These are phyloP conservation scores for Chimonanthus praecox DNA, from an alignment of 164 flowering plant species.

Conservation along the genomic window DNA sequence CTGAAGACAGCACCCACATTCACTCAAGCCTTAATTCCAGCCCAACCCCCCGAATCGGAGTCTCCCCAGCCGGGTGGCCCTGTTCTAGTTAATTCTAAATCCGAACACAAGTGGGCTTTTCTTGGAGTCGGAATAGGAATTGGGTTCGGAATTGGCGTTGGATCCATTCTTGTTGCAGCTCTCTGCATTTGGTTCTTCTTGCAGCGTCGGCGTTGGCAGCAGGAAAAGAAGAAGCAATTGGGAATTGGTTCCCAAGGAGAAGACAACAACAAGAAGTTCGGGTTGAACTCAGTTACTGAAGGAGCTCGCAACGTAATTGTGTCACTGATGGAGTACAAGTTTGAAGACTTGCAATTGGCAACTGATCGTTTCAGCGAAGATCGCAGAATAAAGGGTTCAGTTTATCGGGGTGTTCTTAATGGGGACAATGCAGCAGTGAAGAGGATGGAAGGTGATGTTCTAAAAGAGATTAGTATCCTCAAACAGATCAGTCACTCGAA, in stretches of 20 bases:
- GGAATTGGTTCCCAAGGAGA: neutral
- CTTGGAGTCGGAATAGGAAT: constrained; percentile 40
- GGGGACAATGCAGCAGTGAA: constrained; percentile 41
- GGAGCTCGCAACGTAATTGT: constrained; percentile 26
- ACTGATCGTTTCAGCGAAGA: constrained; percentile 42
- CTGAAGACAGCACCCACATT: constrained; percentile 32
- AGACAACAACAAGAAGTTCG: neutral
- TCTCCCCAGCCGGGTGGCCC: constrained; percentile 17
- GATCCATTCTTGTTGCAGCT: constrained; percentile 19
- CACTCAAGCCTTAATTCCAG: constrained; percentile 21
- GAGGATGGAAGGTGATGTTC: constrained; percentile 25
- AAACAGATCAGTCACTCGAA: constrained; percentile 58
- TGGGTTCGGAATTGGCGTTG: constrained; percentile 34
- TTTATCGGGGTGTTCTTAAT: constrained; percentile 40
- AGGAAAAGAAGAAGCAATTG: constrained; percentile 9
- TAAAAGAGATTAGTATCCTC: constrained; percentile 43
- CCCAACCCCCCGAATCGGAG: constrained; percentile 13
- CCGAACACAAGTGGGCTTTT: constrained; percentile 27
- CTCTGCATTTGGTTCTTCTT: constrained; percentile 10
- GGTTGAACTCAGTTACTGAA: constrained; percentile 24
- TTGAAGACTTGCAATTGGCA: constrained; percentile 38
- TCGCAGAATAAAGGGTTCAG: constrained; percentile 40
- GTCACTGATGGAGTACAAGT: constrained; percentile 25
- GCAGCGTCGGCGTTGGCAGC: neutral
- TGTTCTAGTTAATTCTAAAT: constrained; percentile 1